Conservation (phyloP, 768 basidiomycete genomes). For the Lactarius trivialis region DNA sequence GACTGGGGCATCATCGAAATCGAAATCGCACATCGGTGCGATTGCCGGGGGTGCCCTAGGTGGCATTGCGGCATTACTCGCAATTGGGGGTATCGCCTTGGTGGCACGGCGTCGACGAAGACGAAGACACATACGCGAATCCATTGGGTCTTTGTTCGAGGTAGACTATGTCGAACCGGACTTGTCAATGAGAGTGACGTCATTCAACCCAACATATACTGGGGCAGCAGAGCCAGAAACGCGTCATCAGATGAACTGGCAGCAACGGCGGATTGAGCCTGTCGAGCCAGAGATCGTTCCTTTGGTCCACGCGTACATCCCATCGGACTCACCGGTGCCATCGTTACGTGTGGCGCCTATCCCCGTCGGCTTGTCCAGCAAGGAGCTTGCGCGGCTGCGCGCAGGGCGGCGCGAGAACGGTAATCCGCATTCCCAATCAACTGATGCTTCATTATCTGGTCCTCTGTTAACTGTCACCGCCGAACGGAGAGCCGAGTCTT, state of each 20-base stretch:
- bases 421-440: neutral
- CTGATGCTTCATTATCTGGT: neutral
- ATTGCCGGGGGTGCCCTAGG: slow-evolving; percentile 20
- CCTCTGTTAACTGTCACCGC: neutral
- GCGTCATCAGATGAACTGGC: neutral
- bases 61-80: slow-evolving; percentile 3
- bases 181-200: neutral
- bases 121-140: neutral
- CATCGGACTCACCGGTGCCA: neutral
- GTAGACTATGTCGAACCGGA: neutral
- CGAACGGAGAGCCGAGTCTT: slow-evolving; percentile 11
- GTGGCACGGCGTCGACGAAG: slow-evolving; percentile 9
- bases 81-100: neutral
- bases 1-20: neutral
- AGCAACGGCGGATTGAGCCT: too few species aligned
- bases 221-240: neutral
- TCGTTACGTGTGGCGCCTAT: neutral
- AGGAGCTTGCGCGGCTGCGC: slow-evolving; percentile 14
- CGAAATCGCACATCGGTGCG: slow-evolving; percentile 4
- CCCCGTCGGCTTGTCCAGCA: slow-evolving; percentile 5
- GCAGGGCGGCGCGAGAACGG: too few species aligned
- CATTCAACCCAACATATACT: neutral
- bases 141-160: neutral
- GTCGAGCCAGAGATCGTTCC: too few species aligned
- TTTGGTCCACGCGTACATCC: neutral